Base-by-base conservation (phyloP, 768 basidiomycete species). In the Rhizopogon vinicolor region DNA sequence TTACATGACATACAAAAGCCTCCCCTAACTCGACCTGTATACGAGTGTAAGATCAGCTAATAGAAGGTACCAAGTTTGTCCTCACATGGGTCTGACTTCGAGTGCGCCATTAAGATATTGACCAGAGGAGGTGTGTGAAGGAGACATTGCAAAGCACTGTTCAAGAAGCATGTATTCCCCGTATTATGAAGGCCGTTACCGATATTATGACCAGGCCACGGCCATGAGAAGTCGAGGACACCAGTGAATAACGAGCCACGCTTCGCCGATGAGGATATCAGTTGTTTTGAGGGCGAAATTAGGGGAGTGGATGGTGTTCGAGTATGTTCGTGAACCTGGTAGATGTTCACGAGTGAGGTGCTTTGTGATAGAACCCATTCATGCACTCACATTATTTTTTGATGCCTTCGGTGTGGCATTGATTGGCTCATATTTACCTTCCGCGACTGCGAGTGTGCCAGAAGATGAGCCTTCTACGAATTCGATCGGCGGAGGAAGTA, bases 101-200 rank as follows among this genome's bases (percentile, higher is more conserved):
- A 71, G 63, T 87, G 87, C 7, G 68, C 68, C 41, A 72, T 51
- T 40, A 93, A 68, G 42, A 88, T 65, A 58, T 78, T 81, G 39
- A 93, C 76, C 25, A 99, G 78, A 2, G 95, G 93, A 8, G 94
- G 85, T 0, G 96, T 98, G 65, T 98, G 94, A 13, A 97, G 71
- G 49, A 98, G 80, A 63, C 93, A 93, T 74, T 99, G 97, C 48
- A 98, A 73, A 19, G 88, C 91, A 61, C 93, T 93, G 69, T 99
- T 99, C 63, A 98, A 75, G 70, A 96, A 99, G 72, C 97, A 99
- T 2, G 93, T 96, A 66, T 98, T 98, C 44, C 92, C 93, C 28
- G 75, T 86, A 71, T 98, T 98, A 65, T 82, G 77, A 44, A 98
- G 74, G 1, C 94, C 94, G 49, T 66, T 70, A 41, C 82, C 88